Conservation (phyloP, 1,284 basidiomycete genomes). For the Phlebopus sp. region DNA sequence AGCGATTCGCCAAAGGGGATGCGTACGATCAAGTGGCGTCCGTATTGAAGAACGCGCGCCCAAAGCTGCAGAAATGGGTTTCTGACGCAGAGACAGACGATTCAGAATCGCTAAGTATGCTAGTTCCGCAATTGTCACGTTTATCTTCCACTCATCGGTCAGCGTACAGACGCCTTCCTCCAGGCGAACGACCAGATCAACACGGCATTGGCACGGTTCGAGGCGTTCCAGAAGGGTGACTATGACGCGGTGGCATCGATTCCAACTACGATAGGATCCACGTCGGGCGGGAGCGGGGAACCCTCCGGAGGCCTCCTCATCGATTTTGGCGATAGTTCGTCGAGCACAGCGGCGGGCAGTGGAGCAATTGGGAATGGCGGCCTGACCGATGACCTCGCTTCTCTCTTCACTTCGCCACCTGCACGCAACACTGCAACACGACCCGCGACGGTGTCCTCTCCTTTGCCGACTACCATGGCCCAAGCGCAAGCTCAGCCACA, state of each 20-base stretch:
- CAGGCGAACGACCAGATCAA: slow-evolving; percentile 99
- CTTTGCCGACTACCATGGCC: slow-evolving; percentile 11
- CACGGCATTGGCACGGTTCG: slow-evolving; percentile 85
- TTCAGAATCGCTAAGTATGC: slow-evolving; percentile 78
- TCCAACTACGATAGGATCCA: slow-evolving; percentile 58
- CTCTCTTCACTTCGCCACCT: slow-evolving; percentile 45
- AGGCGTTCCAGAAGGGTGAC: slow-evolving; percentile 90
- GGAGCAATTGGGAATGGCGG: slow-evolving; percentile 17
- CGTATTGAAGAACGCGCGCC: slow-evolving; percentile 81
- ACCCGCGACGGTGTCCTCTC: slow-evolving; percentile 15
- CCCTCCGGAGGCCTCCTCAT: slow-evolving; percentile 56
- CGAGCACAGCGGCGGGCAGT: slow-evolving; percentile 9
- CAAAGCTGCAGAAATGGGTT: slow-evolving; percentile 98
- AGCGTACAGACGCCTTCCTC: slow-evolving; percentile 75
- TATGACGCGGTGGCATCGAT: slow-evolving; percentile 60
- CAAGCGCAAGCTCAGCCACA: slow-evolving; percentile 28
- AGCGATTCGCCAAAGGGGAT: slow-evolving; percentile 83
- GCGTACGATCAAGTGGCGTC: slow-evolving; percentile 95
- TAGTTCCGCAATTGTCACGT: not conserved
- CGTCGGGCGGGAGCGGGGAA: slow-evolving; percentile 25
- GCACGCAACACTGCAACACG: slow-evolving; percentile 25
- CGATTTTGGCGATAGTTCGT: slow-evolving; percentile 62
- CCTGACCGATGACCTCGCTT: slow-evolving; percentile 55
- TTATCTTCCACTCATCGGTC: slow-evolving; percentile 1
- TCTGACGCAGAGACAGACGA: slow-evolving; percentile 85